Evolutionary conservation across 2,329 filamentous ascomycete species (phyloP), one percentile per base, ranked within the genome.

Genomic region (Fusarium siculi): DNA sequence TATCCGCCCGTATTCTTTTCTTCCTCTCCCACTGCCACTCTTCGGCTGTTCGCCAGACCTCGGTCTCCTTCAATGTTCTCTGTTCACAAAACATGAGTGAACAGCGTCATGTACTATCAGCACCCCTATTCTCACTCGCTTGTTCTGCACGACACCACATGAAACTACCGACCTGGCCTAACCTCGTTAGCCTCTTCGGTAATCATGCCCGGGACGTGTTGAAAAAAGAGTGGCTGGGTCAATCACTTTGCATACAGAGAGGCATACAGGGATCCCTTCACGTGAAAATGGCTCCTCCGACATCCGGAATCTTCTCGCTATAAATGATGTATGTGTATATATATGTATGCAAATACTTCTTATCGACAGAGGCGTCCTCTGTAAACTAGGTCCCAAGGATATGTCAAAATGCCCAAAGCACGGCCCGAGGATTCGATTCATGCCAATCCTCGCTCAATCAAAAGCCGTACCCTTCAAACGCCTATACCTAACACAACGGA

Each of bases 401-500:
- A 63, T 52, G 34, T 59, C 52, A 70, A 59, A 62, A 55, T 59
- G 63, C 70, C 58, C 57, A 65, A 63, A 72, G 52, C 49, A 44
- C 72, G 59, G 60, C 54, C 60, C 42, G 65, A 68, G 74, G 76
- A 72, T 74, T 72, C 61, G 63, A 57, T 73, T 78, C 77, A 67
- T 78, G 63, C 64, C 68, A 78, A 72, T 74, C 76, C 74, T 67
- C 62, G 61, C 61, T 58, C 58, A 55, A 46, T 50, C 67, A 62
- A 54, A 44, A 69, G 53, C 58, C 59, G 68, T 63, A 68, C 67
- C 69, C 71, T 60, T 68, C 67, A 77, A 73, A 77, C 76, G 76
- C 76, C 76, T 74, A 55, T 63, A 68, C 73, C 69, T 72, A 75
- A 74, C 74, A 77, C 66, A 68, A 77, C 59, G 75, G 70, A 73